Conservation (phyloP, 768 basidiomycete species). For the Xerocomellus amylosporus region DNA sequence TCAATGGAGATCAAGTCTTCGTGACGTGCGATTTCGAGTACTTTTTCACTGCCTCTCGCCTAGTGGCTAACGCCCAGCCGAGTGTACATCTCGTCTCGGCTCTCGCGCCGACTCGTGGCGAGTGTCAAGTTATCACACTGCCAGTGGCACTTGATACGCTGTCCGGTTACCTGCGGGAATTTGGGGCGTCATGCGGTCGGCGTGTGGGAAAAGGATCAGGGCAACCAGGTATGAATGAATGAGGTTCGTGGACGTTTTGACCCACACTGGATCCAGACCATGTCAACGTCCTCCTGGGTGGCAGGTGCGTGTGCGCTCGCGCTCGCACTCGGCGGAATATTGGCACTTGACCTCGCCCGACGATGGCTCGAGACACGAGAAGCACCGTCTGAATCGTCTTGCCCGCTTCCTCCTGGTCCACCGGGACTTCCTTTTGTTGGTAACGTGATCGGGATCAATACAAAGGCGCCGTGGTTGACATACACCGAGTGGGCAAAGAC, state of each 20-base stretch:
- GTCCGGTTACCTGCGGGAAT: no score
- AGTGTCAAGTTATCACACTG: no score
- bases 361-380: background rate
- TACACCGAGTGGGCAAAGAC: constrained; percentile 38
- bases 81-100: no score
- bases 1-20: no score
- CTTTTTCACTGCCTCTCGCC: no score
- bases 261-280: background rate
- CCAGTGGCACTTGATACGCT: no score
- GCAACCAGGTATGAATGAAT: background rate
- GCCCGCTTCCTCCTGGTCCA: constrained; percentile 36
- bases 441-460: constrained; percentile 36
- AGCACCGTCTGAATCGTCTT: background rate
- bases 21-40: no score
- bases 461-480: constrained; percentile 32
- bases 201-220: constrained; percentile 7
- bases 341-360: background rate
- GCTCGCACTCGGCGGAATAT: background rate
- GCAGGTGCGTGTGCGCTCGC: background rate
- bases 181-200: background rate
- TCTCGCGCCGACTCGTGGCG: no score
- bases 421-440: constrained; percentile 36
- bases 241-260: background rate
- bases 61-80: no score
- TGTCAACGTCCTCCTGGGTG: constrained; percentile 1